Evolutionary conservation across 805 yeast genomes (phyloP), one percentile per base, ranked within the genome.

Genomic region (Tetrapisispora taiwanensis): DNA sequence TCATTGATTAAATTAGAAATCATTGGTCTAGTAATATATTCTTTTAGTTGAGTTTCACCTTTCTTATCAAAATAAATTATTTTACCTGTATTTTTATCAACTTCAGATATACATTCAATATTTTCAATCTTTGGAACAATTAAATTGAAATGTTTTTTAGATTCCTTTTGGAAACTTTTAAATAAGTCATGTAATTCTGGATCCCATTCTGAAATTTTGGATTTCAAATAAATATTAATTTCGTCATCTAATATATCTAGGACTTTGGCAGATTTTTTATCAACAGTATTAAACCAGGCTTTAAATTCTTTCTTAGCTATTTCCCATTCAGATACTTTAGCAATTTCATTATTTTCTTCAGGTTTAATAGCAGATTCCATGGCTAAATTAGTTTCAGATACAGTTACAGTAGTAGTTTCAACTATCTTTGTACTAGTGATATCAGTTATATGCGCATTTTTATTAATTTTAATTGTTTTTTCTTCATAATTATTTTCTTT

Each of bases 1-100:
- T 65, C 55, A 14, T 57, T 54, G 7, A 43, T 18, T 13, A 7
- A 61, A 53, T 40, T 76, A 63, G 20, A 56, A 48, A 41, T 70
- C 74, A 67, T 69, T 49, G 72, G 70, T 53, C 81, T 66, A 1
- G 74, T 58, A 28, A 76, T 66, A 48, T 65, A 68, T 31, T 57
- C 56, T 14, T 57, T 58, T 33, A 70, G 52, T 41, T 65, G 54
- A 24, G 63, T 63, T 15, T 61, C 62, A 18, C 68, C 67, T 5
- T 55, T 51, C 34, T 50, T 52, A 44, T 67, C 70, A 39, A 68
- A 54, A 43, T 59, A 66, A 20, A 59, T 58, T 7, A 54, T 55
- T 39, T 63, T 59, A 9, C 65, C 68, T 18, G 64, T 62, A 27
- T 54, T 59, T 19, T 63, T 49, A 27, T 57, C 52, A 7, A 55